A percentile compares a stretch with the other conserved stretches of the same genome.
Evolutionary conservation across 768 basidiomycete species (phyloP).

Genomic region (Leccinum uliginosum): DNA sequence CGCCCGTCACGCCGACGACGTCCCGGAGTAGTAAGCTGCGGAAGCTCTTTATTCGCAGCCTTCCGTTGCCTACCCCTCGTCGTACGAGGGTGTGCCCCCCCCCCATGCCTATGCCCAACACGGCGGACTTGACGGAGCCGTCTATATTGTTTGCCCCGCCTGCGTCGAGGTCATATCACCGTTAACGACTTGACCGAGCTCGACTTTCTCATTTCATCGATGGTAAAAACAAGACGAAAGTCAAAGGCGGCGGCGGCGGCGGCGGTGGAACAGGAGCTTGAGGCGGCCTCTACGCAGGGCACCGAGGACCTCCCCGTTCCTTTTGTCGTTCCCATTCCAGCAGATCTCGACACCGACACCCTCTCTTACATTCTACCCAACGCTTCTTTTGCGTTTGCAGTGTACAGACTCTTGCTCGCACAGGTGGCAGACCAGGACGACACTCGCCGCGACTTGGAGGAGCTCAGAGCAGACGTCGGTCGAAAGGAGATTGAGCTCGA

Average conservation of each 20-base stretch:
- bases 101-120: too few species aligned
- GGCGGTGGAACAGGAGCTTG: constrained; percentile 28
- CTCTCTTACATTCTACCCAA: constrained; percentile 62
- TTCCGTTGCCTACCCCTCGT: too few species aligned
- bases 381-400: constrained; percentile 46
- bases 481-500: constrained; percentile 81
- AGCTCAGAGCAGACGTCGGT: constrained; percentile 59
- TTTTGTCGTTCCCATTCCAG: constrained; percentile 48
- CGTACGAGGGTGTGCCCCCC: too few species aligned
- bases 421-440: constrained; percentile 54
- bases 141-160: too few species aligned
- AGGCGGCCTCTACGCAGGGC: constrained; percentile 30
- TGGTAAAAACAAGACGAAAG: constrained; percentile 58
- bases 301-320: constrained; percentile 31
- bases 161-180: too few species aligned
- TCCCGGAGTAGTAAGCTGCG: too few species aligned
- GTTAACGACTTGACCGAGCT: too few species aligned
- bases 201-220: constrained; percentile 6
- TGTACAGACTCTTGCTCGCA: constrained; percentile 60
- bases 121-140: too few species aligned
- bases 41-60: too few species aligned
- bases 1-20: too few species aligned
- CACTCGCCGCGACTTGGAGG: constrained; percentile 63
- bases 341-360: constrained; percentile 61
- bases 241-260: constrained; percentile 42